Percentiles rank a stretch among this genome's conserved stretches.
These are phyloP conservation scores for Juncus effusus DNA, from an alignment of 176 grass and related monocot genomes.

Conservation along the genomic window DNA sequence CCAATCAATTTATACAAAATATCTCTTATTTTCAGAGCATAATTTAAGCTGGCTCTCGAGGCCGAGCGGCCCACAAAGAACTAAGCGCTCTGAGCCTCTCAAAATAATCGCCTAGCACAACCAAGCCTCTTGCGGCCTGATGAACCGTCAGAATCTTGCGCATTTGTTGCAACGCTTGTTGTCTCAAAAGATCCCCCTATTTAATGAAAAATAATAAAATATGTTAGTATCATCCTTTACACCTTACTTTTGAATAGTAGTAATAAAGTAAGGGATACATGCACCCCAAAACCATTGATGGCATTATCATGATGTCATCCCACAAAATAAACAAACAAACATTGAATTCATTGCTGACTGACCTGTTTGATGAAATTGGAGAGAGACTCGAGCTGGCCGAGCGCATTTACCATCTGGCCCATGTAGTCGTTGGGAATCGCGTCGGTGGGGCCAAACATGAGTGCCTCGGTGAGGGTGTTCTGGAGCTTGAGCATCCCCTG, in stretches of 20 bases:
- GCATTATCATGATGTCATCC: neutral
- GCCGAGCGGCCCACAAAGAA: conserved; percentile 60
- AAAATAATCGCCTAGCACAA: conserved; percentile 82
- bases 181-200: conserved; percentile 84
- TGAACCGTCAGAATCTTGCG: conserved; percentile 64
- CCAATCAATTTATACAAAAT: conserved; percentile 32
- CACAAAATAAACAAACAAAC: neutral
- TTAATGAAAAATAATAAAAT: neutral
- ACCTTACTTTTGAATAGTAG: neutral
- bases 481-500: conserved; percentile 94
- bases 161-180: conserved; percentile 60
- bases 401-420: conserved; percentile 55
- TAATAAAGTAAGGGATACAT: neutral
- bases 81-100: conserved; percentile 76
- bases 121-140: conserved; percentile 70
- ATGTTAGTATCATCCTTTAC: too few species aligned
- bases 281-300: neutral
- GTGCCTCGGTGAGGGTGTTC: conserved; percentile 64
- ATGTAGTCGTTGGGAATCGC: conserved; percentile 37
- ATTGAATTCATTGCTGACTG: conserved; percentile 22
- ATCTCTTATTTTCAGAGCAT: conserved; percentile 23
- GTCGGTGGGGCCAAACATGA: conserved; percentile 32
- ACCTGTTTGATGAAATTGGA: conserved; percentile 67
- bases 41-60: conserved; percentile 52
- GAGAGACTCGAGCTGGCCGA: conserved; percentile 61